Conservation (phyloP, 2,329 filamentous ascomycete genomes). For the Arthrobotrys conoides region DNA sequence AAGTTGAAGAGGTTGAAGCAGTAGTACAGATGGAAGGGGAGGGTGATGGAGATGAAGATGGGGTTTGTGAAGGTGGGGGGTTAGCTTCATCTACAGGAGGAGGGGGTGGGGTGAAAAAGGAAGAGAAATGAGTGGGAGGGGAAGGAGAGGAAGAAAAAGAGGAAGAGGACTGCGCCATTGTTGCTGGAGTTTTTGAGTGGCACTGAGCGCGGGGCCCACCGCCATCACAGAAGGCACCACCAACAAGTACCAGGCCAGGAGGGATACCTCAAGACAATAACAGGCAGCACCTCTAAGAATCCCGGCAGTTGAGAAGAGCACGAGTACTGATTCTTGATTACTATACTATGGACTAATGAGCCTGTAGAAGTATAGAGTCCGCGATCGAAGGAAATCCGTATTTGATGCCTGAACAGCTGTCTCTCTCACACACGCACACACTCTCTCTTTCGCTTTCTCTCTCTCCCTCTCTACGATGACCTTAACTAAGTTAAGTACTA, state of each 20-base stretch:
- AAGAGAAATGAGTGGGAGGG: constrained; percentile 8
- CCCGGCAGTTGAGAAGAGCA: background rate
- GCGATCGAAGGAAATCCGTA: background rate
- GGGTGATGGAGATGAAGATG: constrained; percentile 26
- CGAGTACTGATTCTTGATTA: background rate
- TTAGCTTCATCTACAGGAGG: constrained; percentile 20
- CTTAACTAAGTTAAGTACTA: too few relatives aligned
- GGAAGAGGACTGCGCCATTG: constrained; percentile 27
- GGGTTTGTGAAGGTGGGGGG: constrained; percentile 10
- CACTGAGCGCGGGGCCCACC: background rate
- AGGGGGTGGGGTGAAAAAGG: background rate
- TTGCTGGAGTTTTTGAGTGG: constrained; percentile 31
- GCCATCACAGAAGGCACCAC: background rate
- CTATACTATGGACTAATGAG: background rate
- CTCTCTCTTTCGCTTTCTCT: too few relatives aligned
- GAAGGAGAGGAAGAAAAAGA: constrained; percentile 9
- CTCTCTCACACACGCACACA: too few relatives aligned
- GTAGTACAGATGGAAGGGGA: constrained; percentile 17
- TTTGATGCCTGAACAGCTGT: constrained; percentile 1
- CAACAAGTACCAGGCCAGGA: too few relatives aligned
- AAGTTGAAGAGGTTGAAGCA: constrained; percentile 14
- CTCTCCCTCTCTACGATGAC: too few relatives aligned
- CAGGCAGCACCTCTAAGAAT: background rate
- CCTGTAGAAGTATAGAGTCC: background rate
- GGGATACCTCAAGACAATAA: background rate